Conservation (phyloP, 805 yeast species). For the Candida succiphila region DNA sequence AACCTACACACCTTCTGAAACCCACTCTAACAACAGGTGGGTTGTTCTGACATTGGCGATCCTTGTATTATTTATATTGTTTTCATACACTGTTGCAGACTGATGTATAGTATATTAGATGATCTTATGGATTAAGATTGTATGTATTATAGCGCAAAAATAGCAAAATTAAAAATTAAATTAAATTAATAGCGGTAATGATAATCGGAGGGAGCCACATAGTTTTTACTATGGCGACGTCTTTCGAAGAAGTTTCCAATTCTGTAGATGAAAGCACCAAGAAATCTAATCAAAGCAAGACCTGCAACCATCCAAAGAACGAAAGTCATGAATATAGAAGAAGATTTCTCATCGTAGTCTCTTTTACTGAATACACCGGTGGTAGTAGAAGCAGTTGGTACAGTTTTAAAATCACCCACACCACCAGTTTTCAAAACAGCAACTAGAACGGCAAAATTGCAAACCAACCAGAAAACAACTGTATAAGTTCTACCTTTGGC, state of each 20-base stretch:
- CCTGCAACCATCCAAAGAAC: conserved; percentile 89
- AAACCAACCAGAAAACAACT: conserved; percentile 77
- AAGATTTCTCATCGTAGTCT: conserved; percentile 8
- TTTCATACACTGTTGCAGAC: too few relatives aligned
- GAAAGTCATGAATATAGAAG: conserved; percentile 58
- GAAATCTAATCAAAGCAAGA: conserved; percentile 68
- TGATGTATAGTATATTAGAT: too few relatives aligned
- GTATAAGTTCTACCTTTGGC: conserved; percentile 85
- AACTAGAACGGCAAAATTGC: conserved; percentile 71
- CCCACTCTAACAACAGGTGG: too few relatives aligned
- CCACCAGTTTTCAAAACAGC: conserved; percentile 83
- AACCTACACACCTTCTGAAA: too few relatives aligned
- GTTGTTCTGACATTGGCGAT: too few relatives aligned
- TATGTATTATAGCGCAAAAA: too few relatives aligned
- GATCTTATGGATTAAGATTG: too few relatives aligned
- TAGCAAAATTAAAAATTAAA: too few relatives aligned
- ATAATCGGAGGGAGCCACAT: too few relatives aligned
- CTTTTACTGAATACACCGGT: conserved; percentile 28
- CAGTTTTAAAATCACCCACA: conserved; percentile 29
- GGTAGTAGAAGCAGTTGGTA: conserved; percentile 3
- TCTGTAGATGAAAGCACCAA: conserved; percentile 56
- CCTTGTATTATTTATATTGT: too few relatives aligned
- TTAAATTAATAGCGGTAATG: too few relatives aligned
- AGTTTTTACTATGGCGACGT: conserved; percentile 6
- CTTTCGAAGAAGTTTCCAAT: conserved; percentile 11